A percentile compares a stretch with the other conserved stretches of the same genome.
These are phyloP conservation scores for Blastocladiella britannica DNA, from an alignment of 192 early-diverging fungal genomes.

Conservation along the genomic window DNA sequence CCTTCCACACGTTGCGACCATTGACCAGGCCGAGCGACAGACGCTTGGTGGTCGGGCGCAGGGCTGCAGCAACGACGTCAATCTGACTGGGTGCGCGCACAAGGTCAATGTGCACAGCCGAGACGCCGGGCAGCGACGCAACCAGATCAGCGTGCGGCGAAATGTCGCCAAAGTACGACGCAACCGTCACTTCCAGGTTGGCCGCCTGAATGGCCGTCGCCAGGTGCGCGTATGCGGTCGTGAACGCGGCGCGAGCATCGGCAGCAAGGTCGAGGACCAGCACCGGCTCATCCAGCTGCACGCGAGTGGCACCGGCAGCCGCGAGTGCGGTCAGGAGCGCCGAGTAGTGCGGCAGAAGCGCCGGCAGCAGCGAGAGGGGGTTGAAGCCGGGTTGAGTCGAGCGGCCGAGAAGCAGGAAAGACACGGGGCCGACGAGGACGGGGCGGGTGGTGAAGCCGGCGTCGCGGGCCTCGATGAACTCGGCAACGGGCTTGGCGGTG, in stretches of 20 bases:
- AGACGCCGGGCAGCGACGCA: slow-evolving; percentile 50
- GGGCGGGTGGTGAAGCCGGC: slow-evolving; percentile 78
- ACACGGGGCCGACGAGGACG: slow-evolving; percentile 77
- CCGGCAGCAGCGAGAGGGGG: slow-evolving; percentile 49
- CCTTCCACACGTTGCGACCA: slow-evolving; percentile 97
- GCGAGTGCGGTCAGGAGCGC: slow-evolving; percentile 52
- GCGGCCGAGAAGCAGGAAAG: slow-evolving; percentile 73
- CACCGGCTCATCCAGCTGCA: slow-evolving; percentile 70
- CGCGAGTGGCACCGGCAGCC: slow-evolving; percentile 54
- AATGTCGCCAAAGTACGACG: slow-evolving; percentile 86
- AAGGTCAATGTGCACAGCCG: slow-evolving; percentile 78
- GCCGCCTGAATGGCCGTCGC: slow-evolving; percentile 14
- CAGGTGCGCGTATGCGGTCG: slow-evolving; percentile 41
- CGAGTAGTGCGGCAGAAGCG: slow-evolving; percentile 61
- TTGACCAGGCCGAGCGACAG: slow-evolving; percentile 90
- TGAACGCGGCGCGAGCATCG: slow-evolving; percentile 27
- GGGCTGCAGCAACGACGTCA: background rate
- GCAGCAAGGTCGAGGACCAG: slow-evolving; percentile 39
- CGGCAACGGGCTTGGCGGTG: slow-evolving; percentile 43
- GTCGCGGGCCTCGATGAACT: slow-evolving; percentile 81
- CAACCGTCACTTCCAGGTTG: slow-evolving; percentile 49
- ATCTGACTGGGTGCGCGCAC: slow-evolving; percentile 44
- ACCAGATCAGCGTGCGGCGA: slow-evolving; percentile 49
- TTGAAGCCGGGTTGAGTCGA: slow-evolving; percentile 37
- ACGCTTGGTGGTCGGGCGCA: slow-evolving; percentile 22